These are phyloP conservation scores for Aspergillus novofumigatus DNA, from an alignment of 2,329 filamentous ascomycete species.

Conservation along the genomic window DNA sequence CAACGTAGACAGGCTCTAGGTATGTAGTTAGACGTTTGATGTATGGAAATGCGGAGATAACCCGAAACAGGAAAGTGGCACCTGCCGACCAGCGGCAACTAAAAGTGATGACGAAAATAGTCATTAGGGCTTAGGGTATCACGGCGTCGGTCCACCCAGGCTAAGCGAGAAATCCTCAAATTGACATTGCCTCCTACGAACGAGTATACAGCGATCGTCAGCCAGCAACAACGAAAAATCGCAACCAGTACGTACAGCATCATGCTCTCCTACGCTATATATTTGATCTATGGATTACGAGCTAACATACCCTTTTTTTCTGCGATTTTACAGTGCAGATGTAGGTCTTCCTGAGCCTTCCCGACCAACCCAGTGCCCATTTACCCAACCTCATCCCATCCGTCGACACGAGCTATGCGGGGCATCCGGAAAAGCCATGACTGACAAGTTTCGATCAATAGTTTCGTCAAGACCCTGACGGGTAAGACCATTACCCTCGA, in stretches of 20 bases:
- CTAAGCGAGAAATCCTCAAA: conserved; percentile 44
- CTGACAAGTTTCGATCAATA: conserved; percentile 42
- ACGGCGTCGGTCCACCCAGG: conserved; percentile 30
- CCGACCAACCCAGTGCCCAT: conserved; percentile 23
- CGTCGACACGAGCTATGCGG: conserved; percentile 5
- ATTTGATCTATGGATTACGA: conserved; percentile 13
- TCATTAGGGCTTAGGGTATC: conserved; percentile 41
- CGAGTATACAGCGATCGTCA: conserved; percentile 37
- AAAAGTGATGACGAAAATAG: conserved; percentile 9
- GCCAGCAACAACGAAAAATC: conserved; percentile 43
- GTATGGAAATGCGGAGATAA: conserved; percentile 11
- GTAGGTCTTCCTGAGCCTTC: conserved; percentile 54
- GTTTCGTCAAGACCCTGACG: conserved; percentile 99
- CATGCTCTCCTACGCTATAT: conserved; percentile 9
- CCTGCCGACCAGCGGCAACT: conserved; percentile 1
- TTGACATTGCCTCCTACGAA: conserved; percentile 35
- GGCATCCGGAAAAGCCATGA: conserved; percentile 9
- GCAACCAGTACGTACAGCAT: conserved; percentile 43
- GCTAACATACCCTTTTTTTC: conserved; percentile 47
- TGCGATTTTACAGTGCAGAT: conserved; percentile 70
- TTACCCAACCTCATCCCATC: conserved; percentile 20
- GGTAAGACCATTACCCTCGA: conserved; percentile 99
- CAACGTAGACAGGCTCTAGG: conserved; percentile 19
- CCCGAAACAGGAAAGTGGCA: conserved; percentile 12
- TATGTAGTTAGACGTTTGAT: conserved; percentile 15